Evolutionary conservation across 2,329 filamentous ascomycete species (phyloP).

Genomic region (Canariomyces notabilis): DNA sequence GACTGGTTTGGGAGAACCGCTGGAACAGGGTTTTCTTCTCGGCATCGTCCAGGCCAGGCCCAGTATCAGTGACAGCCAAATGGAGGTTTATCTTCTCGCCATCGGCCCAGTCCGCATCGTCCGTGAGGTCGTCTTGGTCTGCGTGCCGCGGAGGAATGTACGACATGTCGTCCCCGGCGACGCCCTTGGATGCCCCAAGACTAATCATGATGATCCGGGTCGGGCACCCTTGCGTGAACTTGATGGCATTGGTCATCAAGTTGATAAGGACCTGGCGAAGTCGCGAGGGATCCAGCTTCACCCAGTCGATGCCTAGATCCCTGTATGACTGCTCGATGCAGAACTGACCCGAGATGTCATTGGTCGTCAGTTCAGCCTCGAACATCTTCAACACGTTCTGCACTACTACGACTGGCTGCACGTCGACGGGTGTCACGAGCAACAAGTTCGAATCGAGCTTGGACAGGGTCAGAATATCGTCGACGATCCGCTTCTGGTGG

Average conservation of each 20-base stretch:
- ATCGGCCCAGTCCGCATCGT: conserved; percentile 62
- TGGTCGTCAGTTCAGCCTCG: conserved; percentile 66
- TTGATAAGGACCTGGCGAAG: conserved; percentile 73
- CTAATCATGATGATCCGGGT: conserved; percentile 57
- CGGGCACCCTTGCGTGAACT: conserved; percentile 58
- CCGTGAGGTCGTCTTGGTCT: conserved; percentile 41
- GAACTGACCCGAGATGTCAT: conserved; percentile 67
- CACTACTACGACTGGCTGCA: conserved; percentile 61
- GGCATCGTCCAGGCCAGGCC: conserved; percentile 61
- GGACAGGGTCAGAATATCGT: conserved; percentile 66
- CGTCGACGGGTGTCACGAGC: conserved; percentile 63
- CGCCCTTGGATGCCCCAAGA: conserved; percentile 56
- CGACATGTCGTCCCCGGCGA: conserved; percentile 38
- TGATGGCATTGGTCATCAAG: conserved; percentile 63
- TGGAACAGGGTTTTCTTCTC: conserved; percentile 72
- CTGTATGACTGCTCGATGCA: conserved; percentile 63
- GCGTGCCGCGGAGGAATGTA: conserved; percentile 45
- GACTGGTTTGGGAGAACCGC: conserved; percentile 72
- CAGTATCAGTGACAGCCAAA: conserved; percentile 68
- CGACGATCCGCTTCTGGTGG: conserved; percentile 72
- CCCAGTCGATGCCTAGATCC: conserved; percentile 62
- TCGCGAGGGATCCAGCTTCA: conserved; percentile 68
- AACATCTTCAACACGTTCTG: conserved; percentile 70
- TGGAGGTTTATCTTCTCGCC: conserved; percentile 68
- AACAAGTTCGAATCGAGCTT: conserved; percentile 73